These are phyloP conservation scores for Starmerella lactis-condensi DNA, from an alignment of 805 yeast genomes.

Conservation along the genomic window DNA sequence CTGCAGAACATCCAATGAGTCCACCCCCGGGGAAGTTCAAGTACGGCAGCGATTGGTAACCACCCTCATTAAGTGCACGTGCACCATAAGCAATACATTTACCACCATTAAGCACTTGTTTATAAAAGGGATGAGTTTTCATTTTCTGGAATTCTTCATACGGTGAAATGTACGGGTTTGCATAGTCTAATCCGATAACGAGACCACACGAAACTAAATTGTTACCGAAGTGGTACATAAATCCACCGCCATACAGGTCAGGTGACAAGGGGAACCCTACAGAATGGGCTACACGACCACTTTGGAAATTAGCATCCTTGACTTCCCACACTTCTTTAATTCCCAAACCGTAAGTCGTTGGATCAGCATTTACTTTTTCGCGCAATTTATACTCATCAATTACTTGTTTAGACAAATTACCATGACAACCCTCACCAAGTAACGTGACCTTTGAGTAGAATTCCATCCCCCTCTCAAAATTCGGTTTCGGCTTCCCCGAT, in stretches of 20 bases:
- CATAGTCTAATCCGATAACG: conserved; percentile 88
- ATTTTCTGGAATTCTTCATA: conserved; percentile 87
- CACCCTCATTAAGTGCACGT: conserved; percentile 93
- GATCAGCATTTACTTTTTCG: conserved; percentile 30
- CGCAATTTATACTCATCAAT: conserved; percentile 54
- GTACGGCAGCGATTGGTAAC: conserved; percentile 79
- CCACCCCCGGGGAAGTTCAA: conserved; percentile 92
- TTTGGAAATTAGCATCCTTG: conserved; percentile 54
- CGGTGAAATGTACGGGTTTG: conserved; percentile 88
- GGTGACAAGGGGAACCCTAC: conserved; percentile 70
- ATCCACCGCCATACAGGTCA: conserved; percentile 86
- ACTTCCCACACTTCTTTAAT: conserved; percentile 97
- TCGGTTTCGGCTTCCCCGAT: conserved; percentile 55
- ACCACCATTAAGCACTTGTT: conserved; percentile 62
- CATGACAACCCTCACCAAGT: conserved; percentile 97
- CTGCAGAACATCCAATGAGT: conserved; percentile 87
- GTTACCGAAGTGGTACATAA: conserved; percentile 91
- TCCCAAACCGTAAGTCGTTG: conserved; percentile 90
- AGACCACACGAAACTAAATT: conserved; percentile 79
- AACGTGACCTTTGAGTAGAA: conserved; percentile 80
- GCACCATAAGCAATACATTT: conserved; percentile 90
- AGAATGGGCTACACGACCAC: conserved; percentile 69
- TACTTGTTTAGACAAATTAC: conserved; percentile 66
- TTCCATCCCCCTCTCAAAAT: conserved; percentile 94
- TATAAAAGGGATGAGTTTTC: conserved; percentile 80